Evolutionary conservation across 257 asterid genomes (phyloP).

Genomic region (Lithospermum erythrorhizon): DNA sequence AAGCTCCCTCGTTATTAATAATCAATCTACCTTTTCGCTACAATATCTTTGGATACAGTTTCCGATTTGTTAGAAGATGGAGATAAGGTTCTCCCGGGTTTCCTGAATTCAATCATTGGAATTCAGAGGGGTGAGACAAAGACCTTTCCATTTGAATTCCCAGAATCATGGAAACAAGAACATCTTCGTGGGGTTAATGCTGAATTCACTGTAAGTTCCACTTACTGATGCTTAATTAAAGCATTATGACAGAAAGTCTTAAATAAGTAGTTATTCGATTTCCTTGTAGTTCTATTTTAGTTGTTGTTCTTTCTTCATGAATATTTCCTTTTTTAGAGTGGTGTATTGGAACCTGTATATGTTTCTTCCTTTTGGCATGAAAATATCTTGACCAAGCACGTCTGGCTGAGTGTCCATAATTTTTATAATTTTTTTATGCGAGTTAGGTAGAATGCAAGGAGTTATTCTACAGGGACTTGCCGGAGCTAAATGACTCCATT

Average conservation of each 20-base stretch:
- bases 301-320: background rate
- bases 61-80: slow-evolving; percentile 91
- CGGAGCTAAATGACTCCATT: slow-evolving; percentile 51
- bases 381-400: no score
- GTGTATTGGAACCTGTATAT: no score
- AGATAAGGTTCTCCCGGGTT: slow-evolving; percentile 76
- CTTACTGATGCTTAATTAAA: background rate
- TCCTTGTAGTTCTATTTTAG: background rate
- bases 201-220: slow-evolving; percentile 64
- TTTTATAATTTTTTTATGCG: background rate
- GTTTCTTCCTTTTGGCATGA: no score
- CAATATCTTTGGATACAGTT: slow-evolving; percentile 38
- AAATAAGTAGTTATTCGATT: background rate
- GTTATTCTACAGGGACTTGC: slow-evolving; percentile 41
- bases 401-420: no score
- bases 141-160: slow-evolving; percentile 75
- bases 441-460: slow-evolving; percentile 77
- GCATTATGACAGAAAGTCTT: background rate
- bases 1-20: background rate
- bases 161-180: slow-evolving; percentile 86
- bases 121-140: slow-evolving; percentile 64
- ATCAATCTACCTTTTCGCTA: background rate
- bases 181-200: slow-evolving; percentile 85
- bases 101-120: slow-evolving; percentile 51
- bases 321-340: no score